Base-by-base conservation (phyloP, 306 rosid species). In the Rosa lucieae region DNA sequence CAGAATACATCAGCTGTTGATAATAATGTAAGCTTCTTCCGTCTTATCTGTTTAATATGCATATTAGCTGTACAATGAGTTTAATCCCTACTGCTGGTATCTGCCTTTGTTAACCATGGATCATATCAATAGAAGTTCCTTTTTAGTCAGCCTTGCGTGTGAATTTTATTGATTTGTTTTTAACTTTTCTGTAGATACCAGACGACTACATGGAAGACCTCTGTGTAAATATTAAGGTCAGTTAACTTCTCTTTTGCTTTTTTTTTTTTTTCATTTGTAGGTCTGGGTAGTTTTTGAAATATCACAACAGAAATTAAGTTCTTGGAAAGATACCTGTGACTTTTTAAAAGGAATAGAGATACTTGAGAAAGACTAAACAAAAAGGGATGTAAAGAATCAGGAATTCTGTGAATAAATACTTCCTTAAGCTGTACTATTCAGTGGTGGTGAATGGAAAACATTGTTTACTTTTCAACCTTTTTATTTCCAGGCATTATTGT, bases 151-250 rank as follows among this genome's bases (percentile, higher is more conserved):
- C 72, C 2, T 66, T 23, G 23, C 73, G 37, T 52, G 46, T 43
- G 74, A 61, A 78, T n/a, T 72, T 65, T 72, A 51, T 71, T 89
- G 65, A 79, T 73, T 74, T 37, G 61, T 26, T 47, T 17, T 77
- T 23, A 1, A 53, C 3, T 75, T 77, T 11, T 86, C 78, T 82
- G 49, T 85, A 95, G 99, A 85, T 85, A 79, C 74, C 85, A 0
- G 92, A 89, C 37, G 73, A 81, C 81, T 67, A 80, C 82, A 70
- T 81, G 92, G 97, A 89, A 86, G 92, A 87, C 47, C 86, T 86
- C n/a, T 86, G 86, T 81, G 86, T 85, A 72, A 88, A 87, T 84
- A 92, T 91, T 76, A 90, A 91, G 99, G 98, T 92, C 68, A 58
- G 92, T 66, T 42, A 29, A 44, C 51, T 56, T 21, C 26, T 23